Evolutionary conservation across 2,329 filamentous ascomycete species (phyloP).

Genomic region (Penicillium palitans): DNA sequence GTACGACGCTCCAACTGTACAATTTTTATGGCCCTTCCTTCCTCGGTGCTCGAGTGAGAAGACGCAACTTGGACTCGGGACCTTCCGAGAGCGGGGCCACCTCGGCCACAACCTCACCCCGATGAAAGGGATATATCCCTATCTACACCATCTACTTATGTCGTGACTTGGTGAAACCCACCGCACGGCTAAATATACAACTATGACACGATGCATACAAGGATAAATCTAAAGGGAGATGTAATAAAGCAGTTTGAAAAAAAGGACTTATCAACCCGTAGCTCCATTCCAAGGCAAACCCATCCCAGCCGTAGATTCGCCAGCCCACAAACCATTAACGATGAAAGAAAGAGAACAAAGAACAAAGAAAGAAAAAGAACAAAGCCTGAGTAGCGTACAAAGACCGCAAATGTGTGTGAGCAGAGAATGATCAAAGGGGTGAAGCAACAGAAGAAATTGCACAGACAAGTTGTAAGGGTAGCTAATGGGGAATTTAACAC

Average conservation of each 20-base stretch:
- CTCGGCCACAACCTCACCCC: not conserved
- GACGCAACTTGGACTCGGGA: not conserved
- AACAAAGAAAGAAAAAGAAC: slow-evolving; percentile 16
- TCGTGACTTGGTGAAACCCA: not conserved
- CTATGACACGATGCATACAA: not conserved
- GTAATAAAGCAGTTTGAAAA: not conserved
- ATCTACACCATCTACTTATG: not conserved
- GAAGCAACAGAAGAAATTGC: not conserved
- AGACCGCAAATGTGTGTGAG: slow-evolving; percentile 13
- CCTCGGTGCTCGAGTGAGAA: too few relatives aligned
- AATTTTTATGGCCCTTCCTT: too few relatives aligned
- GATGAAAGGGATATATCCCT: not conserved
- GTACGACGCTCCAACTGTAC: too few relatives aligned
- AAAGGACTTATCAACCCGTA: slow-evolving; percentile 23
- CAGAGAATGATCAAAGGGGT: slow-evolving; percentile 17
- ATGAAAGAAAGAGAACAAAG: slow-evolving; percentile 23
- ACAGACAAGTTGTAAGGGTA: not conserved
- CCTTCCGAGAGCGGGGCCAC: too few relatives aligned
- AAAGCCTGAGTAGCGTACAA: slow-evolving; percentile 12
- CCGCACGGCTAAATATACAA: not conserved
- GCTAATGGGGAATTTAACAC: not conserved
- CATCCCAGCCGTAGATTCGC: slow-evolving; percentile 34
- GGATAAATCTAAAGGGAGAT: not conserved
- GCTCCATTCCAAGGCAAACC: slow-evolving; percentile 28
- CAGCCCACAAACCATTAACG: slow-evolving; percentile 29